Conservation (phyloP, 305 asterid species). For the Coffea humblotiana region DNA sequence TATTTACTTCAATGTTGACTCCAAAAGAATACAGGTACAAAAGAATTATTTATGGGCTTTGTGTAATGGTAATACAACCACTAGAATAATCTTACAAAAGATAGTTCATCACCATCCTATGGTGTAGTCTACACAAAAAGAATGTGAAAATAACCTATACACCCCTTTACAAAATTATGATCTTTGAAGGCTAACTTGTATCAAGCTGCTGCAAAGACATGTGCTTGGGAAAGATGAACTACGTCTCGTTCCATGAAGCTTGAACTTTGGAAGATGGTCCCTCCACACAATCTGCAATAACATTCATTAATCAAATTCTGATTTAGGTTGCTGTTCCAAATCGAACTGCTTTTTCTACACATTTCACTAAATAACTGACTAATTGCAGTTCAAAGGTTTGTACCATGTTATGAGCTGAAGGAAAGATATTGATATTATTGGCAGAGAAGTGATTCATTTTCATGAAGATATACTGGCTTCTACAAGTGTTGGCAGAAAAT, state of each 20-base stretch:
- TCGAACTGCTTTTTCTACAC: not conserved
- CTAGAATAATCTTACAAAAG: not conserved
- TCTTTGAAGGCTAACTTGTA: not conserved
- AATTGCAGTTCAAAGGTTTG: not conserved
- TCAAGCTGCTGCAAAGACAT: not conserved
- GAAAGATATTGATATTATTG: not conserved
- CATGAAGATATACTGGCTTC: not conserved
- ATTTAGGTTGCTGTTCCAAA: not conserved
- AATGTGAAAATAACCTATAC: slow-evolving; percentile 1
- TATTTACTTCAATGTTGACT: not conserved
- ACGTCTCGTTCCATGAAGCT: not conserved
- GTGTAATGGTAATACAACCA: not conserved
- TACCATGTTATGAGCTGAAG: not conserved
- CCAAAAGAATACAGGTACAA: slow-evolving; percentile 1
- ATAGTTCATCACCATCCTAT: not conserved
- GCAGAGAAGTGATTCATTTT: slow-evolving; percentile 7
- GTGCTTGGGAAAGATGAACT: not conserved
- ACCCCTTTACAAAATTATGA: slow-evolving; percentile 12
- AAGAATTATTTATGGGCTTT: not conserved
- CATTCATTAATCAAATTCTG: not conserved
- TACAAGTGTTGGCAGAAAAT: not conserved
- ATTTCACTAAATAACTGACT: not conserved
- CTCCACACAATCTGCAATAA: not conserved
- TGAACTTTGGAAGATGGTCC: not conserved
- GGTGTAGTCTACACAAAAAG: not conserved